Conservation (phyloP, 202 grass and related monocot species). For the Carex sylvatica region DNA sequence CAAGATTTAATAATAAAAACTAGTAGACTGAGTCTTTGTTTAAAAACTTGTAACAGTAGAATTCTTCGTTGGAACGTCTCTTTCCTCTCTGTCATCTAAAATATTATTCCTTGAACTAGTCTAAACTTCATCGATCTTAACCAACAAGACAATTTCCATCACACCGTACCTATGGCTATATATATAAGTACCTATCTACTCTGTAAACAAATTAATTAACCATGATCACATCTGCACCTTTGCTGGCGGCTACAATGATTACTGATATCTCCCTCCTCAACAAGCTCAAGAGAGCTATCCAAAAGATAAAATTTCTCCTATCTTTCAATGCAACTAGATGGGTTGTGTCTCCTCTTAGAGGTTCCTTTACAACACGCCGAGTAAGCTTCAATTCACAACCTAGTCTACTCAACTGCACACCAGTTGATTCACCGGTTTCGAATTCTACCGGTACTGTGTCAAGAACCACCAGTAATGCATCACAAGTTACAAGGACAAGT, state of each 20-base stretch:
- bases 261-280: conserved; percentile 29
- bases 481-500: conserved; percentile 25
- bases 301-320: conserved; percentile 66
- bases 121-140: not conserved
- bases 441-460: no score
- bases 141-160: not conserved
- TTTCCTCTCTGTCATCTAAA: not conserved
- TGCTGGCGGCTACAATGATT: not conserved
- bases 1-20: no score
- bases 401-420: no score
- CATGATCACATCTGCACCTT: not conserved
- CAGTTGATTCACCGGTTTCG: no score
- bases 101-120: not conserved
- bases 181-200: not conserved
- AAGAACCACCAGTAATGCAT: conserved; percentile 33
- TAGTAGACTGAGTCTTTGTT: no score
- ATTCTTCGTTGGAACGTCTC: no score
- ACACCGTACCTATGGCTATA: not conserved
- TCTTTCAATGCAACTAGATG: conserved; percentile 62
- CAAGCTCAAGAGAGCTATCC: conserved; percentile 39
- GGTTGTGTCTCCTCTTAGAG: no score
- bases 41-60: no score
- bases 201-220: not conserved
- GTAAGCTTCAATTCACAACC: no score
- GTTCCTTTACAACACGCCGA: no score